These are phyloP conservation scores for Coemansia aciculifera DNA, from an alignment of 192 early-diverging fungal species.

Conservation along the genomic window DNA sequence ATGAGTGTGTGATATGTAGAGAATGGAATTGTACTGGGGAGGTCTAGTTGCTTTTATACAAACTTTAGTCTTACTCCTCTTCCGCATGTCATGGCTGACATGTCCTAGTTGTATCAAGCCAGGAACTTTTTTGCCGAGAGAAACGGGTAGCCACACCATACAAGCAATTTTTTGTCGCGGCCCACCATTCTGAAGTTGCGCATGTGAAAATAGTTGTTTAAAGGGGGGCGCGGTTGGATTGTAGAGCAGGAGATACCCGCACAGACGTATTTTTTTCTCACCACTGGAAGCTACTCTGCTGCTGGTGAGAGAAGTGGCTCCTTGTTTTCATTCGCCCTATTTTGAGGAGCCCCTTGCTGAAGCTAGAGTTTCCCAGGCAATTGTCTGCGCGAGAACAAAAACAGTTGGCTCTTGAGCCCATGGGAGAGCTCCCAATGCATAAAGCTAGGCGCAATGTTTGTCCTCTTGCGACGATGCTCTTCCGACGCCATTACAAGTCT, in stretches of 20 bases:
- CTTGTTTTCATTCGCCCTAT: not conserved
- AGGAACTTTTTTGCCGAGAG: not conserved
- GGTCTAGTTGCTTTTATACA: not conserved
- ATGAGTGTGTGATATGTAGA: not conserved
- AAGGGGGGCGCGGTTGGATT: not conserved
- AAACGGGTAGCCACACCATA: not conserved
- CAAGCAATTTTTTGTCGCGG: not conserved
- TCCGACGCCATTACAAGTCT: not conserved
- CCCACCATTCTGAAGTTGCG: not conserved
- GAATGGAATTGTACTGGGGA: not conserved
- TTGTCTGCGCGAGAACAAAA: not conserved
- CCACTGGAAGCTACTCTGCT: not conserved
- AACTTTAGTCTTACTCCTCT: not conserved
- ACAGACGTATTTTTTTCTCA: not conserved
- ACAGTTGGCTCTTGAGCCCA: not conserved
- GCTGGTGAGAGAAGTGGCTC: not conserved
- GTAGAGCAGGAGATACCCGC: not conserved
- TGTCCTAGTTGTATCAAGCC: not conserved
- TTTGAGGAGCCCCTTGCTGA: conserved; percentile 7
- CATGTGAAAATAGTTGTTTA: not conserved
- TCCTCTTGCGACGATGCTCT: not conserved
- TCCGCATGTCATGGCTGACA: not conserved
- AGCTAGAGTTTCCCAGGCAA: not conserved
- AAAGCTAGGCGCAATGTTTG: not conserved
- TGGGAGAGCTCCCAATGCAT: not conserved